Evolutionary conservation across 257 asterid genomes (phyloP), one percentile per base, ranked within the genome.

Genomic region (Linderniella brevidens): DNA sequence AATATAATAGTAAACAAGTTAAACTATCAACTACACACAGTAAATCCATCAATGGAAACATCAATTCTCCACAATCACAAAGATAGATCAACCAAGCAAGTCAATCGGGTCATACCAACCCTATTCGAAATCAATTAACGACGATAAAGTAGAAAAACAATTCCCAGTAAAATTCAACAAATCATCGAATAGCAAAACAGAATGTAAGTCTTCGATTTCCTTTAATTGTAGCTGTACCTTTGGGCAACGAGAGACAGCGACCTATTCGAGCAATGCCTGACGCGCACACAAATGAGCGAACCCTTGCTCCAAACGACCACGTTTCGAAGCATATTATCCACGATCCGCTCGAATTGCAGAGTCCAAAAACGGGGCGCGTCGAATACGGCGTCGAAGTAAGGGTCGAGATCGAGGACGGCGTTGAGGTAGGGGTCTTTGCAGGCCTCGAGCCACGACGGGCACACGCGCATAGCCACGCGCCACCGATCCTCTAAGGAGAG

Each of bases 191-290:
- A 41, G 41, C 32, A 17, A 37, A 67, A 39, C 58, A 46, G 16
- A 29, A 13, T 51, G 18, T 32, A 8, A 13, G 37, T 7, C 20
- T 11, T 11, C 10, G 8, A 44, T 9, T n/a, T 0, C 46, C 44
- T 36, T 16, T 39, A 39, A 54, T 35, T 10, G 38, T n/a, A 54
- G 54, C n/a, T 6, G 14, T 47, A 86, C 94, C 94, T 65, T 60
- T 69, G 56, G 29, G 87, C 79, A 11, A 82, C 77, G 57, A 82
- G 36, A 20, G 79, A 66, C 42, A 79, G 70, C 44, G 92, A 73
- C 9, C 70, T 77, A 73, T 77, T 69, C 8, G 97, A 82, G 59
- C 94, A 86, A 57, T 82, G 93, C 61, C 94, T 69, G 46, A 73
- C 70, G 18, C 92, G 79, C 62, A 86, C 67, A 42, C 58, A 68